A percentile compares a stretch with the other conserved stretches of the same genome.
Conservation (phyloP, 352 stramenopile species). For the Phytopythium boreale region DNA sequence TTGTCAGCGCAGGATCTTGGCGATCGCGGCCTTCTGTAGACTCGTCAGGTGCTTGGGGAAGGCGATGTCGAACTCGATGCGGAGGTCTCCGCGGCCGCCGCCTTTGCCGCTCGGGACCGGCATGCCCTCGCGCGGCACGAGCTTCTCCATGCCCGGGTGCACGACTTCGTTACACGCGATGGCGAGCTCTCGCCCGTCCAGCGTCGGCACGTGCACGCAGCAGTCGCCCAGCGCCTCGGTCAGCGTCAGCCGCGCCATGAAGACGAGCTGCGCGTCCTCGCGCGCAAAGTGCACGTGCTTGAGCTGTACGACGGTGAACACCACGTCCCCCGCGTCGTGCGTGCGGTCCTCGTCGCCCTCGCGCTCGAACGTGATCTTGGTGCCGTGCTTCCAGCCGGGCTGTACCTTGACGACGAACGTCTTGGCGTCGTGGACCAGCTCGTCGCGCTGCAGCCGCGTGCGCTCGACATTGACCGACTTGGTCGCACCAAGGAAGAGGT, state of each 20-base stretch:
- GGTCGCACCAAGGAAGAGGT: constrained; percentile 89
- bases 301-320: constrained; percentile 90
- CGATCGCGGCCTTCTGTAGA: constrained; percentile 89
- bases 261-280: constrained; percentile 92
- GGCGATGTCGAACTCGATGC: constrained; percentile 94
- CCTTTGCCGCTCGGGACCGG: constrained; percentile 66
- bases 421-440: constrained; percentile 78
- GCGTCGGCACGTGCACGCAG: constrained; percentile 91
- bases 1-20: constrained; percentile 71
- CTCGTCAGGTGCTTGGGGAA: constrained; percentile 94
- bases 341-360: constrained; percentile 90
- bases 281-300: constrained; percentile 86
- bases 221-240: constrained; percentile 95
- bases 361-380: constrained; percentile 94
- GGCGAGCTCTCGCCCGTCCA: constrained; percentile 93
- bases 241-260: constrained; percentile 92
- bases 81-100: constrained; percentile 87
- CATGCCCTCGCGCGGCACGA: constrained; percentile 95
- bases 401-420: constrained; percentile 90
- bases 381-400: constrained; percentile 93
- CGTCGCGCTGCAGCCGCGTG: constrained; percentile 71
- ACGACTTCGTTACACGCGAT: constrained; percentile 94
- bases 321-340: constrained; percentile 92
- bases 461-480: constrained; percentile 87
- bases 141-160: constrained; percentile 86